Evolutionary conservation across 2,329 filamentous ascomycete genomes (phyloP).

Genomic region (Sordariomycetes sp.): DNA sequence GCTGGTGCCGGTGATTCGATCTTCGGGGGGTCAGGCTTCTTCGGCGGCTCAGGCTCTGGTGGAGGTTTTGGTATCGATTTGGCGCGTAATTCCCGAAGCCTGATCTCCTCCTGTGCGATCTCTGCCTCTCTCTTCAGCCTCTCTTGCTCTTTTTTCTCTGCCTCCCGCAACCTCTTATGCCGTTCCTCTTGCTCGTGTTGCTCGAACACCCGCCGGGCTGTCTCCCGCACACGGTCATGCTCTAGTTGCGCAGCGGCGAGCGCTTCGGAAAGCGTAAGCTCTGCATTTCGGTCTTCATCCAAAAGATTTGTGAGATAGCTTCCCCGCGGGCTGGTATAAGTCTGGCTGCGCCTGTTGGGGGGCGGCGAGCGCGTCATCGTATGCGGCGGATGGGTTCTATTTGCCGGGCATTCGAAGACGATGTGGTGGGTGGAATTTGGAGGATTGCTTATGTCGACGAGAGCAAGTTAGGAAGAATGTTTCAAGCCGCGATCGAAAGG

Average conservation of each 20-base stretch:
- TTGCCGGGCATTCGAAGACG: no score
- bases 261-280: constrained; percentile 54
- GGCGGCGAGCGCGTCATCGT: constrained; percentile 36
- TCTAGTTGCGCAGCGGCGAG: constrained; percentile 56
- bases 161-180: constrained; percentile 29
- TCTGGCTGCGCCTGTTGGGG: constrained; percentile 21
- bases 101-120: constrained; percentile 35
- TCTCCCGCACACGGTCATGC: constrained; percentile 54
- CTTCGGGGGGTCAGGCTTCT: constrained; percentile 11
- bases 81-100: constrained; percentile 35
- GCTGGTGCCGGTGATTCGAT: constrained; percentile 4
- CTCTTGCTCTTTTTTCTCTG: constrained; percentile 36
- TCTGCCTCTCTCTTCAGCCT: constrained; percentile 33
- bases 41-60: constrained; percentile 14
- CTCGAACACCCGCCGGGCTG: constrained; percentile 37
- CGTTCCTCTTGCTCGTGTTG: constrained; percentile 37
- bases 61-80: constrained; percentile 34
- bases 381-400: neutral
- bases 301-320: constrained; percentile 52
- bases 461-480: no score
- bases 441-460: neutral
- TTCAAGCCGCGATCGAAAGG: neutral
- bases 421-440: neutral
- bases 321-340: constrained; percentile 31
- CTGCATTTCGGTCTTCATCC: constrained; percentile 50